Percentiles rank a stretch among this genome's conserved stretches.
phyloP scores from a whole-genome alignment of 1,284 basidiomycete genomes.

The Trichosporon sp. region DNA sequence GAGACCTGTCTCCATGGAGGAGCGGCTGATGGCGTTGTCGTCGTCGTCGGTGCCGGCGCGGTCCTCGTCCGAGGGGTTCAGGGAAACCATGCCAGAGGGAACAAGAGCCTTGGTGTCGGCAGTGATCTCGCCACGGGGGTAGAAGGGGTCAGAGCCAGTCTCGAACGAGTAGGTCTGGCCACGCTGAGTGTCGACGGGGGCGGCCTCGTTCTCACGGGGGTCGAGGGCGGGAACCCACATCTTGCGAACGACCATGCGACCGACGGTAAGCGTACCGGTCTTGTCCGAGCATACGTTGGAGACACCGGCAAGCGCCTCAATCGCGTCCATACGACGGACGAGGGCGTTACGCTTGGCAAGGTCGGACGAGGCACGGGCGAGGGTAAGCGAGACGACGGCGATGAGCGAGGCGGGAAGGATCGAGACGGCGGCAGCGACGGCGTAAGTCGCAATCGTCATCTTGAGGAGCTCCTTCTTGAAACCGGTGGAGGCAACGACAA shows the following conservation, averaged over 20 bases:
- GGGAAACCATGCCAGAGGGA: slow-evolving; percentile 25
- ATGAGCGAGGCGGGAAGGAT: slow-evolving; percentile 55
- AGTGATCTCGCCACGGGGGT: slow-evolving; percentile 49
- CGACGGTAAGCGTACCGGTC: slow-evolving; percentile 61
- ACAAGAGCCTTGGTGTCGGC: slow-evolving; percentile 25
- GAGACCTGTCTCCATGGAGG: slow-evolving; percentile 37
- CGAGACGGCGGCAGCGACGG: slow-evolving; percentile 55
- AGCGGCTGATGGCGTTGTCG: slow-evolving; percentile 32
- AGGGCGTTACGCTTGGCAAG: slow-evolving; percentile 53
- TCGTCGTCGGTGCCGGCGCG: slow-evolving; percentile 9
- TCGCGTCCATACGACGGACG: slow-evolving; percentile 52
- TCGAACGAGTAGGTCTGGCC: slow-evolving; percentile 50
- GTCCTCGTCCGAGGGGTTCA: slow-evolving; percentile 21
- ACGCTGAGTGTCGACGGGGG: slow-evolving; percentile 30
- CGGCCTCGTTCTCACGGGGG: slow-evolving; percentile 26
- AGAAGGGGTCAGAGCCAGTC: slow-evolving; percentile 51
- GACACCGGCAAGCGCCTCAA: slow-evolving; percentile 59
- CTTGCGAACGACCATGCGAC: slow-evolving; percentile 56
- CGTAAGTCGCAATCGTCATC: slow-evolving; percentile 50
- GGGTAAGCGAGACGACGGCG: slow-evolving; percentile 49
- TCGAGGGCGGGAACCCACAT: slow-evolving; percentile 55
- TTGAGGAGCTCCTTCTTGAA: slow-evolving; percentile 49
- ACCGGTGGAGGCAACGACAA: slow-evolving; percentile 59
- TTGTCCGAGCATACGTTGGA: slow-evolving; percentile 63
- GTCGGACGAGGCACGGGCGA: slow-evolving; percentile 48